Conservation (phyloP, 2,329 filamentous ascomycete genomes). For the Blastomyces silverae region DNA sequence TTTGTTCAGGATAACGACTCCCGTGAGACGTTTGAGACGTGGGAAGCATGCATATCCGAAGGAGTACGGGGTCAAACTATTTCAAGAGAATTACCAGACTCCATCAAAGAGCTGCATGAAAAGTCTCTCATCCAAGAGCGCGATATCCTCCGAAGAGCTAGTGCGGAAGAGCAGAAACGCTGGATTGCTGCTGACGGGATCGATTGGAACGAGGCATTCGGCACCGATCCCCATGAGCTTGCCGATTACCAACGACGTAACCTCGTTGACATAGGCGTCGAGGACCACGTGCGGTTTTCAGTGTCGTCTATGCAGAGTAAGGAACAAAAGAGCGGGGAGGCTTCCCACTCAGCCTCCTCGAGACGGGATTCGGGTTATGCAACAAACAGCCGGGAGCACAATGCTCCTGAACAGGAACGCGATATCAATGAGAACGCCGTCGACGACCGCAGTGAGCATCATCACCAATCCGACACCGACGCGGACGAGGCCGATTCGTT, state of each 20-base stretch:
- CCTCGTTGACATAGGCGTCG: slow-evolving; percentile 4
- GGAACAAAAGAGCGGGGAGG: too few species aligned
- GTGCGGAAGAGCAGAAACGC: slow-evolving; percentile 58
- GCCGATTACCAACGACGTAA: slow-evolving; percentile 49
- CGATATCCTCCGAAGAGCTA: slow-evolving; percentile 66
- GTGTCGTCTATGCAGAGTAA: neutral
- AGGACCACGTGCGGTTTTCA: slow-evolving; percentile 1
- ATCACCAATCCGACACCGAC: slow-evolving; percentile 21
- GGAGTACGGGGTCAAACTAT: slow-evolving; percentile 71
- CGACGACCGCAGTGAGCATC: slow-evolving; percentile 26
- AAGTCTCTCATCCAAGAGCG: slow-evolving; percentile 70
- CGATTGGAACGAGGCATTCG: slow-evolving; percentile 84
- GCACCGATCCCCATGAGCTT: slow-evolving; percentile 61
- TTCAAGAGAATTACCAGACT: slow-evolving; percentile 62
- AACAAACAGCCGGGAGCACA: neutral
- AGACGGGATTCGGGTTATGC: slow-evolving; percentile 3
- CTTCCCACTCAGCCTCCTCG: neutral
- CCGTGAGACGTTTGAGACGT: slow-evolving; percentile 87
- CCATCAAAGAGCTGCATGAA: slow-evolving; percentile 70
- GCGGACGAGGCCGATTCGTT: slow-evolving; percentile 18
- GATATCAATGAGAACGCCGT: slow-evolving; percentile 19
- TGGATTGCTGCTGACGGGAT: slow-evolving; percentile 75
- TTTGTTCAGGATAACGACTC: slow-evolving; percentile 84
- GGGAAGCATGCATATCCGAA: slow-evolving; percentile 85
- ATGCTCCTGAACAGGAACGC: neutral